Evolutionary conservation across 108 stramenopile species (phyloP), one percentile per base, ranked within the genome.

Genomic region (Schizochytrium sp.): DNA sequence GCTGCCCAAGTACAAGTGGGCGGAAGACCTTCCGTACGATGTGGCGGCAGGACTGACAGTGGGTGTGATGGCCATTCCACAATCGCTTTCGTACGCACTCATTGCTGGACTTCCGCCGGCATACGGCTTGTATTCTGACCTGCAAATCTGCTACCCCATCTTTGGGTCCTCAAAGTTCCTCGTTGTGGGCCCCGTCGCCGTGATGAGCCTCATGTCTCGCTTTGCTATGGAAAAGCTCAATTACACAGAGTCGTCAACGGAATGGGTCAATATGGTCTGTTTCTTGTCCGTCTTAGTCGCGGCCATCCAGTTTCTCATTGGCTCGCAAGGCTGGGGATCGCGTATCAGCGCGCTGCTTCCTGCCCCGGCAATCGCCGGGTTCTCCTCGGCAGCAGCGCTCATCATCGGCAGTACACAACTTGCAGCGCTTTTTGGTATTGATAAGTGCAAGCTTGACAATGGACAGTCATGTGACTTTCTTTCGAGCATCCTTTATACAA

Each of bases 11-110:
- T 83, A 83, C 51, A 53, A 34, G 48, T 83, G 76, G 76, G n/a
- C 10, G 10, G 51, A 83, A 16, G 76, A 87, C 57, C n/a, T 60
- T 14, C 41, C 44, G 43, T 41, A 60, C 29, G 88, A 88, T 43
- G n/a, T 71, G 18, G 88, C 57, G 63, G 88, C 88, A 6, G 88
- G 88, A 5, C 48, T 88, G n/a, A 95, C 95, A 0, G 95, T 97
- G 4, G 95, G 95, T 48, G 92, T 97, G 88, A 96, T 97, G 95
- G 93, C 94, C 45, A 93, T 97, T 43, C 96, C 96, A 4, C 95
- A 96, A 92, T 91, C 93, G n/a, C 95, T 97, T 93, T 92, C 92
- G 59, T 97, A 98, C 91, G 97, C 96, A 58, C 92, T 94, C 63
- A 58, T 98, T 21, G 97, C 97, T 58, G 96, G 96, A 29, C 88